Evolutionary conservation across 2,329 filamentous ascomycete genomes (phyloP).

Genomic region (Plenodomus lindquistii): DNA sequence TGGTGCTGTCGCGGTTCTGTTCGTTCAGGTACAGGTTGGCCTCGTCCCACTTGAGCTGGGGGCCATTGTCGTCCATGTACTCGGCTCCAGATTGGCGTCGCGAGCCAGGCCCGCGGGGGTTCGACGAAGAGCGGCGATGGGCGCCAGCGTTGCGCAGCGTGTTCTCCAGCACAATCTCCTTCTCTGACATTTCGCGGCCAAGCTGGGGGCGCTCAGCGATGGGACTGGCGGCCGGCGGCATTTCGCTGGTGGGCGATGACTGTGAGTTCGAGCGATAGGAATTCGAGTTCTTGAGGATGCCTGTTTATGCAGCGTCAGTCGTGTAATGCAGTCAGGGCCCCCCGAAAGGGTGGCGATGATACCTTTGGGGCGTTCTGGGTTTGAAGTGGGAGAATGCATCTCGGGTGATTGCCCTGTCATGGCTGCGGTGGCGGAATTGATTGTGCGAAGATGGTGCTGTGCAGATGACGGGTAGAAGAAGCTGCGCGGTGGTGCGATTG

Average conservation of each 20-base stretch:
- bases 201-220: conserved; percentile 46
- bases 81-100: conserved; percentile 68
- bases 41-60: conserved; percentile 96
- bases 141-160: conserved; percentile 93
- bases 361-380: conserved; percentile 52
- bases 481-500: conserved; percentile 1
- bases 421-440: conserved; percentile 4
- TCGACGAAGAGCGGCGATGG: conserved; percentile 79
- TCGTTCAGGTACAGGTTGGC: conserved; percentile 96
- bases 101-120: conserved; percentile 67
- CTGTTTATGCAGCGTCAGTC: conserved; percentile 53
- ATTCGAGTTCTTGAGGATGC: conserved; percentile 87
- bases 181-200: conserved; percentile 65
- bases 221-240: conserved; percentile 38
- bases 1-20: conserved; percentile 90
- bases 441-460: conserved; percentile 1
- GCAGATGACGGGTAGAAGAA: conserved; percentile 4
- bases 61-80: conserved; percentile 62
- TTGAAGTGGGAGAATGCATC: conserved; percentile 40
- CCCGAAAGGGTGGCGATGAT: conserved; percentile 1
- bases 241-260: conserved; percentile 51
- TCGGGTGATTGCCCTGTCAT: conserved; percentile 43
- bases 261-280: conserved; percentile 62
- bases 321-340: too few relatives aligned
- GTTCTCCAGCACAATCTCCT: conserved; percentile 91